These are phyloP conservation scores for Solanum stenotomum DNA, from an alignment of 257 asterid genomes.

Conservation along the genomic window DNA sequence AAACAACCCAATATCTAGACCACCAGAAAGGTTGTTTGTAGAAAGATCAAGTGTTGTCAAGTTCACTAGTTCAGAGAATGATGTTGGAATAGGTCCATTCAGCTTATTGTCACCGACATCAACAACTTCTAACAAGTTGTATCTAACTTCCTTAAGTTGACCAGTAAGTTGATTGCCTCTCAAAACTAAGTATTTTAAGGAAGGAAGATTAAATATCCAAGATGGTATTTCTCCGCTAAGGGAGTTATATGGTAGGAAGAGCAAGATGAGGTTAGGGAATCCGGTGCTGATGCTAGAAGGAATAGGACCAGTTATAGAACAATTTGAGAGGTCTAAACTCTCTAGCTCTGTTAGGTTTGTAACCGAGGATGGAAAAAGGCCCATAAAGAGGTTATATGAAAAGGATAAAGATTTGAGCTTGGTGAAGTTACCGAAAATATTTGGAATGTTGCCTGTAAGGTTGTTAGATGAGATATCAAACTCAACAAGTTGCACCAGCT, in stretches of 20 bases:
- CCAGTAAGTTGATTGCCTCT: background rate
- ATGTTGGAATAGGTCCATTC: background rate
- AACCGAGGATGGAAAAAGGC: background rate
- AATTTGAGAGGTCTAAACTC: background rate
- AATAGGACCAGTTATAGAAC: background rate
- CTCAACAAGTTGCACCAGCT: constrained; percentile 4
- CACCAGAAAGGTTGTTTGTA: background rate
- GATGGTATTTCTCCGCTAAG: background rate
- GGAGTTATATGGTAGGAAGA: background rate
- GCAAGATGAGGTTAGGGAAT: background rate
- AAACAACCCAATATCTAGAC: background rate
- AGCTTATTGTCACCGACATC: background rate
- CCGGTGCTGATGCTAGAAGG: background rate
- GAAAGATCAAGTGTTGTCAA: background rate
- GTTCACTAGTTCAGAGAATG: background rate
- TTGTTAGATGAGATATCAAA: constrained; percentile 13
- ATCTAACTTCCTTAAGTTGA: background rate
- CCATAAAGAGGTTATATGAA: background rate
- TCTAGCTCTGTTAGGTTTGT: background rate
- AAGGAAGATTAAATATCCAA: background rate
- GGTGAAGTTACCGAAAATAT: background rate
- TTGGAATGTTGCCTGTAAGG: constrained; percentile 7
- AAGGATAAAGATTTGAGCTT: background rate
- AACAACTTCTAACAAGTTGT: background rate
- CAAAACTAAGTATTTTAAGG: background rate